These are phyloP conservation scores for Piper longum DNA, from an alignment of 164 flowering plant species.

Conservation along the genomic window DNA sequence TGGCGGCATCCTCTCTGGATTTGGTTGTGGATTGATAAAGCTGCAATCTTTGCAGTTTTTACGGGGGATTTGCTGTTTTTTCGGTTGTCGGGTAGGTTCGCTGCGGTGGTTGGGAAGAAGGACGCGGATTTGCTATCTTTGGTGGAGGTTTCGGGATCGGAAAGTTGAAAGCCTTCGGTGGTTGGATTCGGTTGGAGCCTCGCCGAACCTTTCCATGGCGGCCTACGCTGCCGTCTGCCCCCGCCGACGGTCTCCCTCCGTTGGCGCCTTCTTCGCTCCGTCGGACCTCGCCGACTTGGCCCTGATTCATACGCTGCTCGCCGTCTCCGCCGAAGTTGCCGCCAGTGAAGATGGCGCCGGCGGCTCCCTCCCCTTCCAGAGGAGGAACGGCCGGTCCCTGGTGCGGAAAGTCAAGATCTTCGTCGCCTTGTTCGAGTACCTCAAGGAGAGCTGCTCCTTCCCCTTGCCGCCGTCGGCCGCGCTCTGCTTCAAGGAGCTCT, in stretches of 20 bases:
- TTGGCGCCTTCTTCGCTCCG: conserved; percentile 76
- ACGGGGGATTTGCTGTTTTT: too few relatives aligned
- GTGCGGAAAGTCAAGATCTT: conserved; percentile 52
- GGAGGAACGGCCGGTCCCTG: conserved; percentile 44
- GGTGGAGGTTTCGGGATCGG: not conserved
- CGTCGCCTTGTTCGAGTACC: conserved; percentile 33
- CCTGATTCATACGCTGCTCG: conserved; percentile 38
- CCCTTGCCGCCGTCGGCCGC: conserved; percentile 27
- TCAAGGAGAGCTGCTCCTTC: conserved; percentile 6
- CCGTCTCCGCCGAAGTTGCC: conserved; percentile 33
- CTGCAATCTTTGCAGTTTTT: not conserved
- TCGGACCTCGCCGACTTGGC: conserved; percentile 45
- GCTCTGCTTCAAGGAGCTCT: conserved; percentile 73
- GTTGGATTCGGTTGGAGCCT: not conserved
- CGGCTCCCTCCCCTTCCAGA: conserved; percentile 35
- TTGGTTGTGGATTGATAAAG: not conserved
- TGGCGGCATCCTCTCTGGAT: not conserved
- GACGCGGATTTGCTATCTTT: not conserved
- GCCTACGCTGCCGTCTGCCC: conserved; percentile 64
- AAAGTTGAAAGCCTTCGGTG: not conserved
- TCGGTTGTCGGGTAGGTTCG: not conserved
- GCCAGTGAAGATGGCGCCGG: conserved; percentile 23
- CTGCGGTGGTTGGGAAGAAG: not conserved
- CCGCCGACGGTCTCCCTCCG: conserved; percentile 61
- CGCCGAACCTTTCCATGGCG: conserved; percentile 13